These are phyloP conservation scores for Rhodotorula taiwanensis DNA, from an alignment of 768 basidiomycete genomes.

Conservation along the genomic window DNA sequence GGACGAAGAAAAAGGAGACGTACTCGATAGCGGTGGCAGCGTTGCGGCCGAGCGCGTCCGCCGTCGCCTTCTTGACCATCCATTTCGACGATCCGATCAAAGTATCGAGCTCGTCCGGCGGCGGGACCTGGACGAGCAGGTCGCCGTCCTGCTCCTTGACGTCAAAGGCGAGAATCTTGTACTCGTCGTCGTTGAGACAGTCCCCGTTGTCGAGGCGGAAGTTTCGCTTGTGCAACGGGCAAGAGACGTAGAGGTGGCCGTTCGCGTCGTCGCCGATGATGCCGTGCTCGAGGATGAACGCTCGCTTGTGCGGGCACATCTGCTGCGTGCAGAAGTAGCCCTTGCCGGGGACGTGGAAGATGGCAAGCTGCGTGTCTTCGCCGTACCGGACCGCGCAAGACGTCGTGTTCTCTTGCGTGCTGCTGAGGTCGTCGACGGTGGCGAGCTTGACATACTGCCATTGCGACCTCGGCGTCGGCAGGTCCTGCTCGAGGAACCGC, in stretches of 20 bases:
- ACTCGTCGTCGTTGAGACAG: conserved; percentile 58
- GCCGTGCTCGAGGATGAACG: conserved; percentile 62
- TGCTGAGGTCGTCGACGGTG: conserved; percentile 51
- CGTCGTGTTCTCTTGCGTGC: conserved; percentile 41
- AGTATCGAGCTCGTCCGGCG: conserved; percentile 53
- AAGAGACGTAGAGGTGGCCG: conserved; percentile 53
- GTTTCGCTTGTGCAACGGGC: conserved; percentile 40
- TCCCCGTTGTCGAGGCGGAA: conserved; percentile 47
- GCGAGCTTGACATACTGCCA: conserved; percentile 60
- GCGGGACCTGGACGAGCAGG: conserved; percentile 55
- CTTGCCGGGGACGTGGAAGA: conserved; percentile 58
- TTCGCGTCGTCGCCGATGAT: conserved; percentile 59
- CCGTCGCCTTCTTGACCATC: conserved; percentile 48
- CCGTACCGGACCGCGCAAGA: conserved; percentile 57
- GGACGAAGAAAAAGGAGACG: neutral
- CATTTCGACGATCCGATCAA: conserved; percentile 50
- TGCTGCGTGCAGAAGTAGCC: conserved; percentile 65
- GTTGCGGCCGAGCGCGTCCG: conserved; percentile 46
- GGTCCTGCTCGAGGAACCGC: conserved; percentile 48
- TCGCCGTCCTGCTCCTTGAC: conserved; percentile 50
- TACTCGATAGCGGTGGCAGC: conserved; percentile 43
- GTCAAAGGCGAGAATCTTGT: conserved; percentile 59
- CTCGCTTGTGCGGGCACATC: conserved; percentile 51
- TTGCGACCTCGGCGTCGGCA: conserved; percentile 50
- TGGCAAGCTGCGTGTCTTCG: conserved; percentile 58